These are phyloP conservation scores for Endothia cerciana DNA, from an alignment of 2,329 filamentous ascomycete genomes.

Conservation along the genomic window DNA sequence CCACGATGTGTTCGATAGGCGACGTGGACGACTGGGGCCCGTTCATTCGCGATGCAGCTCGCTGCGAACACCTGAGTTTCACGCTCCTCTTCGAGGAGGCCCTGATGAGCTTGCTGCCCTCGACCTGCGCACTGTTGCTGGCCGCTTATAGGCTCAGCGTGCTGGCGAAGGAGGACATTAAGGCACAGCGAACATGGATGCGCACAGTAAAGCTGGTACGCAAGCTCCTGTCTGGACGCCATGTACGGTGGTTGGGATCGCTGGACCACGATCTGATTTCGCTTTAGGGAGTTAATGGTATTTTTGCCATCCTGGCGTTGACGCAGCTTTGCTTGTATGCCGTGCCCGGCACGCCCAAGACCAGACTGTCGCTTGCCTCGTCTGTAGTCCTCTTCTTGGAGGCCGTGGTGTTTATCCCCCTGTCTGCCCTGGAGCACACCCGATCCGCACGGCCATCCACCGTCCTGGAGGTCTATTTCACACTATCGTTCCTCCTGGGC, in stretches of 20 bases:
- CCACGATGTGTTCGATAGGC: not conserved
- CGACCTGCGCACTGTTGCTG: not conserved
- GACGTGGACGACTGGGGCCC: conserved; percentile 1
- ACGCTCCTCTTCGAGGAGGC: not conserved
- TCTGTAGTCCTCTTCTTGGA: not conserved
- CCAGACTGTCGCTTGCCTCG: not conserved
- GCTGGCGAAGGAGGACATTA: not conserved
- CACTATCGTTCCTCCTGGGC: not conserved
- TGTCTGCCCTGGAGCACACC: not conserved
- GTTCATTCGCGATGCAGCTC: not conserved
- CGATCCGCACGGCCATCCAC: not conserved
- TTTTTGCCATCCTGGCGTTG: not conserved
- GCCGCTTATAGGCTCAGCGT: not conserved
- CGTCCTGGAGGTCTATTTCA: not conserved
- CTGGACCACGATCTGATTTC: not conserved
- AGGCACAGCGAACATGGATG: not conserved
- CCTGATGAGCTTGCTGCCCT: not conserved
- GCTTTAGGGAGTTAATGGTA: not conserved
- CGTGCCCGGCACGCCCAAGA: not conserved
- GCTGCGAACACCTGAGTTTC: not conserved
- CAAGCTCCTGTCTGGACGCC: not conserved
- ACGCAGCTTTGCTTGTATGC: not conserved
- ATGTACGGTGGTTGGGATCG: not conserved
- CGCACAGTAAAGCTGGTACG: not conserved
- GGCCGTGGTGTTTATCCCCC: not conserved